Conservation (phyloP, 2,329 filamentous ascomycete genomes). For the Aspergillus quadricinctus region DNA sequence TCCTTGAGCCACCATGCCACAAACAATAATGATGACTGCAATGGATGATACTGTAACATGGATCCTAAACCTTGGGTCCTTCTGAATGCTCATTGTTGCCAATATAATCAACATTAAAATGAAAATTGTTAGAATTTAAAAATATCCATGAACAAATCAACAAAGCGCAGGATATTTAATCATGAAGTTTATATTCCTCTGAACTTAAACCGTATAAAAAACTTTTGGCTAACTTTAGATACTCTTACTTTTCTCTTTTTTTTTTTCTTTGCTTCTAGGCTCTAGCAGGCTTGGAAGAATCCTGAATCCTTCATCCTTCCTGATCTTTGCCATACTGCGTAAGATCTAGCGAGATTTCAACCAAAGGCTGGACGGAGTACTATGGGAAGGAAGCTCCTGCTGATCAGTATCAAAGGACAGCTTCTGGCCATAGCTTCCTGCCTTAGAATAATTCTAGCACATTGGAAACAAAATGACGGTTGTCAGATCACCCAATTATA, state of each 20-base stretch:
- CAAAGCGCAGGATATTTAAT: neutral
- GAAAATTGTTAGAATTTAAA: neutral
- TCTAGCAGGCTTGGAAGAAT: neutral
- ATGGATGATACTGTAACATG: neutral
- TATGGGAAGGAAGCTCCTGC: neutral
- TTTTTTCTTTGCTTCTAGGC: neutral
- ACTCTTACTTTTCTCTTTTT: neutral
- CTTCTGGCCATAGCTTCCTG: conserved; percentile 27
- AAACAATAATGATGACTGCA: neutral
- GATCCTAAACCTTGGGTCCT: too few relatives aligned
- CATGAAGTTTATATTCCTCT: neutral
- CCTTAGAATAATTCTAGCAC: neutral
- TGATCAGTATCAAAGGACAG: conserved; percentile 12
- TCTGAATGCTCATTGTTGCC: too few relatives aligned
- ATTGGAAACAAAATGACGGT: neutral
- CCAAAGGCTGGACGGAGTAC: neutral
- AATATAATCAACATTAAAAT: neutral
- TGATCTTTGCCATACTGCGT: neutral
- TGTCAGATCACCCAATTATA: neutral
- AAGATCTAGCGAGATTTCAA: neutral
- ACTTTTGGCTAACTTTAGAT: neutral
- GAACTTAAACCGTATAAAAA: neutral
- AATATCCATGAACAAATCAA: neutral
- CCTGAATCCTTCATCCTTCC: neutral
- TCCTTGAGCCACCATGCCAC: neutral